Percentiles rank a stretch among this genome's conserved stretches.
These are phyloP conservation scores for Chaetomium fimeti DNA, from an alignment of 495 filamentous ascomycete species.

Conservation along the genomic window DNA sequence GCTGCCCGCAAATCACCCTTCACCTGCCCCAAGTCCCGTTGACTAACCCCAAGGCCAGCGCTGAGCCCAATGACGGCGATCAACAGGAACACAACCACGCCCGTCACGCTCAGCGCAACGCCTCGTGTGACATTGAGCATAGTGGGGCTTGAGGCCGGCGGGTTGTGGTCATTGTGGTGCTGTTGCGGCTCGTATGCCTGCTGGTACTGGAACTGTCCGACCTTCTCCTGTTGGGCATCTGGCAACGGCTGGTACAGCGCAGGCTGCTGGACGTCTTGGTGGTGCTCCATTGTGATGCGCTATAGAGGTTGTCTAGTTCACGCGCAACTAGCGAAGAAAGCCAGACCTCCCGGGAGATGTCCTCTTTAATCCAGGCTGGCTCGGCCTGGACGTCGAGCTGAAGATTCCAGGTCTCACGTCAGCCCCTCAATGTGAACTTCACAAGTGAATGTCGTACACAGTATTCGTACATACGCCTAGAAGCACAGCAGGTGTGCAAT, in stretches of 20 bases:
- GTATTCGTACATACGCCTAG: no score
- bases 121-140: constrained; percentile 26
- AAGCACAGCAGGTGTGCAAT: background rate
- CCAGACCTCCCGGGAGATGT: background rate
- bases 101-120: constrained; percentile 19
- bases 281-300: background rate
- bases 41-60: constrained; percentile 35
- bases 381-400: background rate
- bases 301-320: no score
- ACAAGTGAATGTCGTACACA: background rate
- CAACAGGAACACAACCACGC: constrained; percentile 18
- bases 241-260: background rate
- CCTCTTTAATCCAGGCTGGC: background rate
- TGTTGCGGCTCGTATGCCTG: constrained; percentile 8
- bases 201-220: background rate
- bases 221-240: background rate
- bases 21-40: constrained; percentile 24
- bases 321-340: background rate
- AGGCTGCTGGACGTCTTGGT: background rate
- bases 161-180: background rate
- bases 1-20: constrained; percentile 22
- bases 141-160: background rate
- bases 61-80: constrained; percentile 30
- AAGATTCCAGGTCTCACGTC: constrained; percentile 8
- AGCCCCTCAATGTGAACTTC: background rate